phyloP scores from a whole-genome alignment of 2,329 filamentous ascomycete species.

The Alternaria sp. region DNA sequence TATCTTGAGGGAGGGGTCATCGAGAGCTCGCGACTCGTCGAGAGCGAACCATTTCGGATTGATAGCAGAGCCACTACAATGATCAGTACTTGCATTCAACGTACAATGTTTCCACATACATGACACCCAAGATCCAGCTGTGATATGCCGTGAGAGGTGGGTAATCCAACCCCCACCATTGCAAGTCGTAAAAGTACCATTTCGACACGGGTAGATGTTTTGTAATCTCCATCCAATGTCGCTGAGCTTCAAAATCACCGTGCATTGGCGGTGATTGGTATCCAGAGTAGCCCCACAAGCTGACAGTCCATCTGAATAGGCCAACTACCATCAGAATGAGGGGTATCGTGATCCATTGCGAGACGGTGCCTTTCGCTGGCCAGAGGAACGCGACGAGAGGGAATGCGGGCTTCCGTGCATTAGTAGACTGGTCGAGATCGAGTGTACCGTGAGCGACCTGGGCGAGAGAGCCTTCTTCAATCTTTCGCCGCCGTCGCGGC shows the following conservation, averaged over 20 bases:
- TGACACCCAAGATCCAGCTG: constrained; percentile 90
- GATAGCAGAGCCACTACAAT: constrained; percentile 72
- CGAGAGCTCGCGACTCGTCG: constrained; percentile 79
- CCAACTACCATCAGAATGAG: constrained; percentile 89
- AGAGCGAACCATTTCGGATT: constrained; percentile 89
- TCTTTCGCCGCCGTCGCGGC: constrained; percentile 56
- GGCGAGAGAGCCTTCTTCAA: constrained; percentile 51
- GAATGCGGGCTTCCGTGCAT: constrained; percentile 73
- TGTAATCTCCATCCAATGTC: constrained; percentile 99
- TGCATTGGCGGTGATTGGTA: constrained; percentile 86
- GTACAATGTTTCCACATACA: constrained; percentile 59
- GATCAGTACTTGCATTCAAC: constrained; percentile 4
- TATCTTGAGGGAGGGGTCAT: constrained; percentile 83
- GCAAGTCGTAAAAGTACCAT: constrained; percentile 97
- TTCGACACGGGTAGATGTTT: constrained; percentile 86
- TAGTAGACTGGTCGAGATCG: constrained; percentile 55
- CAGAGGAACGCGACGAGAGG: constrained; percentile 94
- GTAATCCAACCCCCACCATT: constrained; percentile 99
- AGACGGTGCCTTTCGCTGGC: constrained; percentile 83
- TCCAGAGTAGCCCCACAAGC: constrained; percentile 95
- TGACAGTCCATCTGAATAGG: constrained; percentile 90
- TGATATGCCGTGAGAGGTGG: constrained; percentile 98
- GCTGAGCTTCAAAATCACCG: constrained; percentile 96
- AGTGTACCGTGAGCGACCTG: constrained; percentile 56
- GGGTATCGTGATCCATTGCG: constrained; percentile 92